phyloP scores from a whole-genome alignment of 2,329 filamentous ascomycete species.

The Aspergillus chevalieri region DNA sequence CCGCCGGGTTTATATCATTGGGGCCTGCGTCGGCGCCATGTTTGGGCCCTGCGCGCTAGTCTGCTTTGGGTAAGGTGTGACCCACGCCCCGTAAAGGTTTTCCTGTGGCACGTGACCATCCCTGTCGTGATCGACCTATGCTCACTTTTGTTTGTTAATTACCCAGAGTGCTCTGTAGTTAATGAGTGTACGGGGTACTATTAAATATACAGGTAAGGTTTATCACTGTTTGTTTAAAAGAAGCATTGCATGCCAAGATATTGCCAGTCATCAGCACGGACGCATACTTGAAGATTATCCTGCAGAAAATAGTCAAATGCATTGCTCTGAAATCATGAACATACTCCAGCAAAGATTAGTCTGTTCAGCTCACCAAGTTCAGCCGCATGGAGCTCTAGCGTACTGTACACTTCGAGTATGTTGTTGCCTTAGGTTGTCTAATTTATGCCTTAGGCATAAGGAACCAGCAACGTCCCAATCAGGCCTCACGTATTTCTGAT shows the following conservation, averaged over 20 bases:
- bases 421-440: background rate
- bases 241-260: too few relatives aligned
- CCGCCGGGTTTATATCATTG: conserved; percentile 44
- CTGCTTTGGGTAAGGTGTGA: conserved; percentile 20
- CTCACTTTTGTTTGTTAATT: too few relatives aligned
- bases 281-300: too few relatives aligned
- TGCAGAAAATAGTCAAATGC: too few relatives aligned
- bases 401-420: background rate
- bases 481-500: conserved; percentile 1
- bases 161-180: too few relatives aligned
- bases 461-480: background rate
- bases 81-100: conserved; percentile 22
- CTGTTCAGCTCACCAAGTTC: too few relatives aligned
- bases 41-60: conserved; percentile 31
- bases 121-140: background rate
- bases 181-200: too few relatives aligned
- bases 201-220: too few relatives aligned
- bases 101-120: conserved; percentile 21
- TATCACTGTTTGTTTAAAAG: too few relatives aligned
- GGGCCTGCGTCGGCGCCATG: conserved; percentile 36
- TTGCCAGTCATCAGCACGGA: too few relatives aligned
- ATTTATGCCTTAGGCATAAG: conserved; percentile 3
- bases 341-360: too few relatives aligned
- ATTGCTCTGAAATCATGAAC: too few relatives aligned
- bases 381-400: background rate